A percentile compares a stretch with the other conserved stretches of the same genome.
Conservation (phyloP, 2,329 filamentous ascomycete genomes). For the Epichloe sibirici region DNA sequence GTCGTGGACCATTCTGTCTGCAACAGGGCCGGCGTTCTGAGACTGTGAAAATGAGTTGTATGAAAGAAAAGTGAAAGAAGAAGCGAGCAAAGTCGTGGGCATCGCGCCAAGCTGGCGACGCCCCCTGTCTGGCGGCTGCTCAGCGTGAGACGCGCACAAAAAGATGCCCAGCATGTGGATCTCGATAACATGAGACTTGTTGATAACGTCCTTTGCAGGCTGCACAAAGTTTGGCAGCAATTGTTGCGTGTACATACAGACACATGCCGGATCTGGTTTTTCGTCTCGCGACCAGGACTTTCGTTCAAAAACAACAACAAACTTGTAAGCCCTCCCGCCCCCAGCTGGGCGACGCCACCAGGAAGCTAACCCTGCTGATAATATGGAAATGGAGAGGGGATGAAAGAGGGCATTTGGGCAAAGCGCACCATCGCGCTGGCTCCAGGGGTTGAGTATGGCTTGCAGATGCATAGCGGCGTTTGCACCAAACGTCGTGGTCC, state of each 20-base stretch:
- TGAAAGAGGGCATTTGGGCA: too few relatives aligned
- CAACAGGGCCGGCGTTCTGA: not conserved
- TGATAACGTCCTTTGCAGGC: not conserved
- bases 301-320: too few relatives aligned
- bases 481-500: not conserved
- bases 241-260: too few relatives aligned
- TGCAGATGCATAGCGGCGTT: not conserved
- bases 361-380: too few relatives aligned
- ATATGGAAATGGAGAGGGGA: too few relatives aligned
- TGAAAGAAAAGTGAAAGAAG: not conserved
- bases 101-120: not conserved
- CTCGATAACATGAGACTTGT: not conserved
- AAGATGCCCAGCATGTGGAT: too few relatives aligned
- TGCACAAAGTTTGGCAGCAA: not conserved
- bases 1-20: not conserved
- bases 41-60: not conserved
- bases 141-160: too few relatives aligned
- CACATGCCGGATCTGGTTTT: too few relatives aligned
- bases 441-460: conserved; percentile 1
- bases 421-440: not conserved
- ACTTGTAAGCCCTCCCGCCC: too few relatives aligned
- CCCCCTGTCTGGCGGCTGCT: too few relatives aligned
- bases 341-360: too few relatives aligned
- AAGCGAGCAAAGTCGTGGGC: not conserved
- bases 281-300: too few relatives aligned